Base-by-base conservation (phyloP, 2,329 filamentous ascomycete species). In the Ophiocordyceps camponoti-leonardi region DNA sequence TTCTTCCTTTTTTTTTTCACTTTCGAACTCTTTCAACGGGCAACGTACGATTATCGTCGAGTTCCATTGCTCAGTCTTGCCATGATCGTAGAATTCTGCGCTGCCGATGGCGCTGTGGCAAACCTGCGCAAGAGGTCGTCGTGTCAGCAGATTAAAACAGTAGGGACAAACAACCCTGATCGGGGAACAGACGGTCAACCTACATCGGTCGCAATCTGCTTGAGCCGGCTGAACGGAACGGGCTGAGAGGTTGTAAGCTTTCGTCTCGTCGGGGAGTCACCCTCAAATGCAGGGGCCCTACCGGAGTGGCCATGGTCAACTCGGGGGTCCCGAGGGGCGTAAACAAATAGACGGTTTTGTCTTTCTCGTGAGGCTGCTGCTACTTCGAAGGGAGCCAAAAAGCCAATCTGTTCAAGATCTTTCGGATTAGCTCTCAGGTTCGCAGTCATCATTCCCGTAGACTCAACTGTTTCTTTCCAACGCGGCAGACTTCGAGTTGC, bases 21-120 rank as follows among this genome's bases (percentile, higher is more conserved):
- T n/a, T n/a, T n/a, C n/a, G n/a, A n/a, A 16, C 31, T 16, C 8
- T 30, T 33, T 22, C n/a, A 13, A 40, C 19, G 26, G 31, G n/a
- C 31, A 41, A 69, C 77, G 56, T 75, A 94, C 87, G 64, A 96
- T 95, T 64, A 98, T 96, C 52, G 73, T 71, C 31, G 83, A 83
- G 70, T 96, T 96, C 90, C 90, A 96, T 54, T 78, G 68, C 60
- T 83, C 78, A 33, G 90, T 93, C 60, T 83, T 81, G 46, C 79
- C 66, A 65, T 96, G 92, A 52, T 94, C 83, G 68, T 98, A 98
- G 66, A 75, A 80, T 50, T 86, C 79, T 49, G 79, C 79, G 51
- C 67, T 73, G 50, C 79, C 77, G 56, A 96, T 76, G 48, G 86
- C 83, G 53, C 72, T 73, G 58, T 84, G 79, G 72, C 88, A 94